Evolutionary conservation across 352 stramenopile species (phyloP), one percentile per base, ranked within the genome.

Genomic region (Globisporangium emineosum): DNA sequence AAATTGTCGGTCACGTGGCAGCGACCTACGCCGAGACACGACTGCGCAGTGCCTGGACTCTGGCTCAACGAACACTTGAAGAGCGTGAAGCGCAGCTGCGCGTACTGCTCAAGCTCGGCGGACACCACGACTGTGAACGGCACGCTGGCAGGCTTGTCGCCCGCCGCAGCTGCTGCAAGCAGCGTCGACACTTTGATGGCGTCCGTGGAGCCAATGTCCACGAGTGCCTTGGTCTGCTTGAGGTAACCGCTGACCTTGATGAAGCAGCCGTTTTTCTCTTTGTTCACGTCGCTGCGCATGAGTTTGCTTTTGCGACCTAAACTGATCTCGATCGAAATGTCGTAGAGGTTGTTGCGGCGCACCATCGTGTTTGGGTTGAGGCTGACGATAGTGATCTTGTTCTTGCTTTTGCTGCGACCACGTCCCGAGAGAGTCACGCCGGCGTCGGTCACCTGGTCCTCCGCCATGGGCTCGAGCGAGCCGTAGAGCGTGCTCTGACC

Each of bases 41-140:
- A 59, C 30, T 87, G 81, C 25, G 69, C 69, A 15, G 64, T 84
- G 0, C 74, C 74, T 0, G 75, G 75, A 25, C 66, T 74, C 57
- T 87, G 78, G 13, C 54, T 79, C n/a, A 84, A 54, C 57, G 71
- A 70, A 2, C 67, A 78, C 47, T 83, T 83, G 67, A 80, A 88
- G 27, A 93, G 69, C 15, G 76, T 82, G n/a, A 91, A 73, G n/a
- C 76, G 69, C 9, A 93, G 60, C 43, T 89, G 73, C n/a, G 89
- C 80, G 49, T 81, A 87, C 25, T 74, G 56, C 60, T 80, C 79
- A 33, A 93, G 52, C 15, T 90, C 80, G 0, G 70, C 66, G 0
- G 70, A 82, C 27, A 91, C 55, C 13, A 93, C 73, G 17, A 91
- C 50, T 2, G 77, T 78, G 60, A 93, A 93, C 2, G 80, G 72